Evolutionary conservation across 495 filamentous ascomycete genomes (phyloP), one percentile per base, ranked within the genome.

Genomic region (Podospora didyma): DNA sequence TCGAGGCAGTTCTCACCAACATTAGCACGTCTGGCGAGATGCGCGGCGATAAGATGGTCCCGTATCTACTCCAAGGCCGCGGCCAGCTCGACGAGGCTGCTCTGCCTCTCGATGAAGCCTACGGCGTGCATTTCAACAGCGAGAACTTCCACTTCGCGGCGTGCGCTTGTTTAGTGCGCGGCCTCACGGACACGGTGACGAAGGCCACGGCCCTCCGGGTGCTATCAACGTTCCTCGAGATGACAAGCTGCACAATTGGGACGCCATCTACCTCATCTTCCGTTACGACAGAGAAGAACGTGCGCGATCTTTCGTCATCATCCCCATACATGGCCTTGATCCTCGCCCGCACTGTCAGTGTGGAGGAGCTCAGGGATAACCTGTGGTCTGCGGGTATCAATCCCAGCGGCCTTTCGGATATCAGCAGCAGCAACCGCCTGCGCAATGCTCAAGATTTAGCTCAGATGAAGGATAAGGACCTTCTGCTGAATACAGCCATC

Each of bases 71-170:
- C 11, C 77, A 82, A 65, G 84, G 84, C 10, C 70, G 82, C 28
- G 49, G 58, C 6, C 74, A 77, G 50, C 72, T 86, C 11, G 83
- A 86, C 53, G 80, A 85, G 49, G 81, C 81, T 10, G 75, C 82
- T 10, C 56, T 76, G 4, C 74, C 78, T 21, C 69, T 87, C 11
- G 84, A 87, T 56, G 80, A 84, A 22, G 72, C 80, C 20, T 86
- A 84, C 57, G 83, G 82, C 1, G 74, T 87, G 23, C 78, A 79
- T 45, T 87, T 87, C 56, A 82, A 74, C 51, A 56, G 61, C n/a
- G 81, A 86, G 23, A 84, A 77, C 59, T 86, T 87, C 62, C 84
- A 86, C 58, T 81, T 79, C 60, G 84, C 84, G 0, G 73, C 84
- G 5, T 82, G 77, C 54, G 83, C 82, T 23, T 81, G 79, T 47